A percentile compares a stretch with the other conserved stretches of the same genome.
These are phyloP conservation scores for Tylopilus sp. DNA, from an alignment of 1,284 basidiomycete genomes.

Conservation along the genomic window DNA sequence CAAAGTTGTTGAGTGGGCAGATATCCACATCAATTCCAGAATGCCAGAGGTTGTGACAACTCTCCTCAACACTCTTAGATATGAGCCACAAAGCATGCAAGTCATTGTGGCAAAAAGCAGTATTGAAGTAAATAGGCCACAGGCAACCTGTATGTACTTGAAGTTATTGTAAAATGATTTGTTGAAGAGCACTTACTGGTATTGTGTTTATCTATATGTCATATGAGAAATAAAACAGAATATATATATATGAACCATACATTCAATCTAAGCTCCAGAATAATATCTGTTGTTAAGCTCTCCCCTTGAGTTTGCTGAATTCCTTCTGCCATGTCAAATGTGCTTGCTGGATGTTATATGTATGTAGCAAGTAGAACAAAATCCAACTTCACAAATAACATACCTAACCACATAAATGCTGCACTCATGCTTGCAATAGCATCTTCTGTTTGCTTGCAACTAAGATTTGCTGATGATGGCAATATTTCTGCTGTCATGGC, in stretches of 20 bases:
- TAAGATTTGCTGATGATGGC: neutral
- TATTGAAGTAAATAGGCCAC: conserved; percentile 7
- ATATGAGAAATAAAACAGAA: too few species aligned
- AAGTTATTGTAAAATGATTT: neutral
- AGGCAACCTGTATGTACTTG: neutral
- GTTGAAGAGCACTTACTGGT: neutral
- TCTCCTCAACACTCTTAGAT: too few species aligned
- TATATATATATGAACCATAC: conserved; percentile 4
- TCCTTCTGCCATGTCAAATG: neutral
- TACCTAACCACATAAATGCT: conserved; percentile 15
- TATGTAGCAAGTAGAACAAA: too few species aligned
- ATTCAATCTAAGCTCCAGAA: conserved; percentile 14
- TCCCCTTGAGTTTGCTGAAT: neutral
- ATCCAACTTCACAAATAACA: too few species aligned
- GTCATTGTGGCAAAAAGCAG: neutral
- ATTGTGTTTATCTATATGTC: neutral
- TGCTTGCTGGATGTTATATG: too few species aligned
- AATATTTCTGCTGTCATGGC: neutral
- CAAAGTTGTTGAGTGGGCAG: neutral
- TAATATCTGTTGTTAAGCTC: neutral
- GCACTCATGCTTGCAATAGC: conserved; percentile 8
- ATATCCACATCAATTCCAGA: neutral
- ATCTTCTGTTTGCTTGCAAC: neutral
- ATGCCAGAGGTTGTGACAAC: neutral
- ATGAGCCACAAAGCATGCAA: neutral